Conservation (phyloP, 345 rosid species). For the Clausena lansium region DNA sequence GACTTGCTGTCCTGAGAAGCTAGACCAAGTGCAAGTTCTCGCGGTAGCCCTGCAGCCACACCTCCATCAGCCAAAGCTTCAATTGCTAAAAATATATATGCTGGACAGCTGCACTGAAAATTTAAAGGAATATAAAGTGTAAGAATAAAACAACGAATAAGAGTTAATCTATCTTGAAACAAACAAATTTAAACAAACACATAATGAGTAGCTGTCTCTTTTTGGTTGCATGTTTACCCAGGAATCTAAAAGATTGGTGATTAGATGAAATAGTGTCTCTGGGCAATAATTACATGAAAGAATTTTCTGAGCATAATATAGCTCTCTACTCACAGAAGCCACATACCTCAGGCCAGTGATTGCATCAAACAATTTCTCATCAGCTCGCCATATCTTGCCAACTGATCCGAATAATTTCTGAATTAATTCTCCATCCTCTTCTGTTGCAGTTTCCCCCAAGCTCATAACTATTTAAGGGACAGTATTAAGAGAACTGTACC, state of each 20-base stretch:
- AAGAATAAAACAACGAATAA: not conserved
- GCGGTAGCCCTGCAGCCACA: constrained; percentile 92
- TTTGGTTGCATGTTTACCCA: not conserved
- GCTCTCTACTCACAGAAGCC: not conserved
- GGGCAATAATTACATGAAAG: not conserved
- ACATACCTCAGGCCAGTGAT: constrained; percentile 84
- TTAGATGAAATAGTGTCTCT: not conserved
- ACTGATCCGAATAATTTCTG: constrained; percentile 70
- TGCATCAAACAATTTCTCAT: constrained; percentile 88
- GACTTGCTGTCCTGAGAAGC: constrained; percentile 89
- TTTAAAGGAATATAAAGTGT: constrained; percentile 13
- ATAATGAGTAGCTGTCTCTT: not conserved
- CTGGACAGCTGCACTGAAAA: constrained; percentile 88
- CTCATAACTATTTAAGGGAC: constrained; percentile 52
- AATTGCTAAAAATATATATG: constrained; percentile 78
- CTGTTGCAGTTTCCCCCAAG: constrained; percentile 71
- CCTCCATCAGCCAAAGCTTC: constrained; percentile 99
- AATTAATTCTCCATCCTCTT: constrained; percentile 73
- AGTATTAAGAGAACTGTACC: constrained; percentile 5
- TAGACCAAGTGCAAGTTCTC: constrained; percentile 79
- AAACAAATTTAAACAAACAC: not conserved
- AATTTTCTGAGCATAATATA: not conserved
- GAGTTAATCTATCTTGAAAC: not conserved
- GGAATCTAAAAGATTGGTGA: not conserved
- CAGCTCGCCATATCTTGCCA: constrained; percentile 85